These are phyloP conservation scores for Prunus padus DNA, from an alignment of 306 rosid genomes.

Conservation along the genomic window DNA sequence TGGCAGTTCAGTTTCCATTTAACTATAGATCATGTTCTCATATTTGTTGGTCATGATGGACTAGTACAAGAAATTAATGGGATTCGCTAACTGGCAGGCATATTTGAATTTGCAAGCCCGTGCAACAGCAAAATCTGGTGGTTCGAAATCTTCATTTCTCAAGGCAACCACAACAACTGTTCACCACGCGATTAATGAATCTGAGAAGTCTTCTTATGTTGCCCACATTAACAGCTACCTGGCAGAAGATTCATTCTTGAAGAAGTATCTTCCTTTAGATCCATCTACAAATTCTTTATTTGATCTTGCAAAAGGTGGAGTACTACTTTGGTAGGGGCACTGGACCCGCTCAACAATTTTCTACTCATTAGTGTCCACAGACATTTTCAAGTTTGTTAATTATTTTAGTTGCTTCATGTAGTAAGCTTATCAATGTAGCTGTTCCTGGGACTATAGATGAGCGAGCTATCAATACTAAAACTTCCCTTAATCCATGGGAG, in stretches of 20 bases:
- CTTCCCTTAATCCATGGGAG: conserved; percentile 96
- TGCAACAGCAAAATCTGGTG: conserved; percentile 59
- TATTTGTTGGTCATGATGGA: conserved; percentile 11
- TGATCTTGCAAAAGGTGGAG: conserved; percentile 94
- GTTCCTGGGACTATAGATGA: conserved; percentile 99
- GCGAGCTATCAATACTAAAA: conserved; percentile 93
- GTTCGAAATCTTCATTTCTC: conserved; percentile 77
- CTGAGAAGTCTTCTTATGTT: conserved; percentile 94
- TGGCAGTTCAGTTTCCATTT: not conserved
- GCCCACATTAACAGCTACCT: conserved; percentile 80
- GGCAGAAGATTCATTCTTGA: conserved; percentile 77
- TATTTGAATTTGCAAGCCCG: conserved; percentile 65
- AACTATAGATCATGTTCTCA: not conserved
- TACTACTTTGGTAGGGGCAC: conserved; percentile 82
- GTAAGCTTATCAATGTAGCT: conserved; percentile 94
- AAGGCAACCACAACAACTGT: conserved; percentile 90
- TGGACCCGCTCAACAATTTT: conserved; percentile 20
- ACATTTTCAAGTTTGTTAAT: conserved; percentile 27
- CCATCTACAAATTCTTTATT: conserved; percentile 71
- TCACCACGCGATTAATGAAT: conserved; percentile 84
- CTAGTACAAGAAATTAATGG: conserved; percentile 21
- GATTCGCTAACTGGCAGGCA: conserved; percentile 55
- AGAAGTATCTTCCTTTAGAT: conserved; percentile 84
- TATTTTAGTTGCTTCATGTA: conserved; percentile 45
- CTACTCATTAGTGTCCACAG: not conserved